phyloP scores from a whole-genome alignment of 1,284 basidiomycete species.

The Neonothopanus nambi region DNA sequence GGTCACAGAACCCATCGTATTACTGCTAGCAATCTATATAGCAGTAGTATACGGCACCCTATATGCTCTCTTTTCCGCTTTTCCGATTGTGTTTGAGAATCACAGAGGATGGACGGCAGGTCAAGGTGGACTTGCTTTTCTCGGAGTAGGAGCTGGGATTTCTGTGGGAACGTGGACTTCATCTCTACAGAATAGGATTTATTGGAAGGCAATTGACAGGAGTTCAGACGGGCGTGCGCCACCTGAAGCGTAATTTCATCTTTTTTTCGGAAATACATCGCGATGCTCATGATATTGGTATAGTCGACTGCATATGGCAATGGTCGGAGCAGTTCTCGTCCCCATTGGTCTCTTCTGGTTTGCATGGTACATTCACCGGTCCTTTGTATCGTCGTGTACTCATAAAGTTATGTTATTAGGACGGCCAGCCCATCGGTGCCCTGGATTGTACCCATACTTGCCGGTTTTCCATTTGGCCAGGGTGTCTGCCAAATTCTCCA shows the following conservation, averaged over 20 bases:
- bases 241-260: constrained; percentile 52
- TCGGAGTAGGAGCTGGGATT: constrained; percentile 65
- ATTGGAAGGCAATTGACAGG: constrained; percentile 50
- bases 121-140: constrained; percentile 62
- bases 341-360: constrained; percentile 70
- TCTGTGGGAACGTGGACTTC: constrained; percentile 42
- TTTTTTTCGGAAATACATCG: constrained; percentile 13
- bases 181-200: constrained; percentile 52
- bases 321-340: constrained; percentile 52
- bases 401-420: constrained; percentile 31
- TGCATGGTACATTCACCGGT: constrained; percentile 28
- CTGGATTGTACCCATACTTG: constrained; percentile 65
- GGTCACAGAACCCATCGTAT: constrained; percentile 67
- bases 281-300: constrained; percentile 17
- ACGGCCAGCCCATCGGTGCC: constrained; percentile 57
- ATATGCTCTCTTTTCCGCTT: constrained; percentile 60
- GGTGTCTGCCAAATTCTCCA: constrained; percentile 63
- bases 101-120: constrained; percentile 62
- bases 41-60: constrained; percentile 65
- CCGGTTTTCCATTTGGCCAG: constrained; percentile 63
- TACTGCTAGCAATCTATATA: constrained; percentile 66
- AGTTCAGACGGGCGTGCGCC: constrained; percentile 52
- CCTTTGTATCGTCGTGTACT: background rate
- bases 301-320: constrained; percentile 60
- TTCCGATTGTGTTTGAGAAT: constrained; percentile 63